phyloP scores from a whole-genome alignment of 192 early-diverging fungal species.

The Gryganskiella cystojenkinii region DNA sequence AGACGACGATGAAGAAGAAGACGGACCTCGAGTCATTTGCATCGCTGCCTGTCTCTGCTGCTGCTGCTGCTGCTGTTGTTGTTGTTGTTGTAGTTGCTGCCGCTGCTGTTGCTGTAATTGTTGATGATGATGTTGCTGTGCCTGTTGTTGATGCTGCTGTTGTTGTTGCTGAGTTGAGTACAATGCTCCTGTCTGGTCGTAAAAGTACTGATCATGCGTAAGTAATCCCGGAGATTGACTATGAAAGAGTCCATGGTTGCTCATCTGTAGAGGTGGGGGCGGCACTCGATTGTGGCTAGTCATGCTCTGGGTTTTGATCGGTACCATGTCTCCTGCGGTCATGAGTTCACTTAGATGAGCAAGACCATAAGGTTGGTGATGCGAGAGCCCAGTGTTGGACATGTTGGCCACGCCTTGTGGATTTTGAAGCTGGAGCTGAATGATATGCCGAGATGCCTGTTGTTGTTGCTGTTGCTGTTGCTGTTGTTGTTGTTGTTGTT shows the following conservation, averaged over 20 bases:
- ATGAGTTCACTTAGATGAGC: constrained; percentile 31
- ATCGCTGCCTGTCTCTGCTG: constrained; percentile 25
- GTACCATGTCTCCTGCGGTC: constrained; percentile 15
- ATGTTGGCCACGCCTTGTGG: no score
- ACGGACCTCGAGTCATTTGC: constrained; percentile 33
- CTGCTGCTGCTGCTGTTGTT: constrained; percentile 33
- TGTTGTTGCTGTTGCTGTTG: neutral
- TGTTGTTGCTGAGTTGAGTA: constrained; percentile 6
- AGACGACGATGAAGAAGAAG: constrained; percentile 40
- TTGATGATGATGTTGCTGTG: constrained; percentile 8
- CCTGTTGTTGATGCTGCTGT: neutral
- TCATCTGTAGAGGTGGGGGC: no score
- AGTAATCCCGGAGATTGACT: no score
- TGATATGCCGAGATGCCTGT: neutral
- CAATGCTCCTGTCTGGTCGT: constrained; percentile 16
- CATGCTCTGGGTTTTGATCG: constrained; percentile 11
- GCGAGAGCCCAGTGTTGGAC: constrained; percentile 3
- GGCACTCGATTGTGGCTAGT: neutral
- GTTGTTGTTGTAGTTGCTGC: constrained; percentile 7
- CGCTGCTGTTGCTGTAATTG: constrained; percentile 12
- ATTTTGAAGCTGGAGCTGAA: no score
- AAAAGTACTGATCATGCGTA: constrained; percentile 11
- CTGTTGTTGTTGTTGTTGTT: neutral
- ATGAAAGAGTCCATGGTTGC: no score
- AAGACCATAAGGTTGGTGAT: constrained; percentile 15